Evolutionary conservation across 345 rosid genomes (phyloP).

Genomic region (Brassica juncea): DNA sequence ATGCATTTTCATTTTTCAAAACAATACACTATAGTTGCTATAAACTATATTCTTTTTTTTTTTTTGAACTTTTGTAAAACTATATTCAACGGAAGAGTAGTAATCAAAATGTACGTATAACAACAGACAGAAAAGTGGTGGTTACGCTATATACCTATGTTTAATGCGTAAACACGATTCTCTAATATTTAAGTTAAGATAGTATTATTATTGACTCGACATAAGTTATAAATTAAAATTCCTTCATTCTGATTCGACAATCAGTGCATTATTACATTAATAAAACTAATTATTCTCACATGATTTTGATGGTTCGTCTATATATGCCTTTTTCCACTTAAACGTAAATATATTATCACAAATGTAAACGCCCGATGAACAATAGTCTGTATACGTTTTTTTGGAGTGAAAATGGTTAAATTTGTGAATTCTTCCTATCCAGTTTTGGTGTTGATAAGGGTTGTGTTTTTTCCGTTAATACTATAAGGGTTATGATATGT

Average conservation of each 20-base stretch:
- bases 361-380: background rate
- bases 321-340: background rate
- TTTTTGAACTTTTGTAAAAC: background rate
- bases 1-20: background rate
- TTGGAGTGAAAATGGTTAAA: background rate
- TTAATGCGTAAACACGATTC: background rate
- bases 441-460: background rate
- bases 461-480: background rate
- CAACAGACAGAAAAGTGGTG: slow-evolving; percentile 34
- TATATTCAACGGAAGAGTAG: background rate
- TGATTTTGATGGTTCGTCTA: background rate
- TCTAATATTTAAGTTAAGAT: background rate
- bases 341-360: background rate
- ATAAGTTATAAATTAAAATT: slow-evolving; percentile 3
- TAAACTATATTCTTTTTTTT: background rate
- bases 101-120: slow-evolving; percentile 26
- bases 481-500: background rate
- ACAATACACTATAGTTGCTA: background rate
- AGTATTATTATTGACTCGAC: background rate
- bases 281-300: background rate
- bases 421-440: background rate
- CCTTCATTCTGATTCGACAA: background rate
- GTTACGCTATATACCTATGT: slow-evolving; percentile 22
- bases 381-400: background rate
- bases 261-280: slow-evolving; percentile 3